These are phyloP conservation scores for Solanum pennellii DNA, from an alignment of 257 asterid species.

Conservation along the genomic window DNA sequence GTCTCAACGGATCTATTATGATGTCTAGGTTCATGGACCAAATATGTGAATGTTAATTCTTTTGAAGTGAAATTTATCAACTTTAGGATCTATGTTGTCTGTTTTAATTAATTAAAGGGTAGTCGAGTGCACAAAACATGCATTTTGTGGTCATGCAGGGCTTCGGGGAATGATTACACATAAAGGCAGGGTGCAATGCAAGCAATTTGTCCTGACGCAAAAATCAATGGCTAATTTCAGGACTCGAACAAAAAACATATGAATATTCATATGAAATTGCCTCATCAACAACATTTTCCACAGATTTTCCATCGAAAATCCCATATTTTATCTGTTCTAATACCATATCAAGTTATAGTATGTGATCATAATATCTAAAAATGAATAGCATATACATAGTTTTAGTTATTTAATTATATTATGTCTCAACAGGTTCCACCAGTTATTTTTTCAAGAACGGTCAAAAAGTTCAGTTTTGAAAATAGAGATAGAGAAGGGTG, in stretches of 20 bases:
- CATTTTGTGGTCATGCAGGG: not conserved
- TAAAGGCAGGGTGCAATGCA: not conserved
- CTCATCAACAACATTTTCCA: not conserved
- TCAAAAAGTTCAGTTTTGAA: not conserved
- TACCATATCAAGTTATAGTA: not conserved
- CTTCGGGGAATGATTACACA: not conserved
- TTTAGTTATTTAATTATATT: not conserved
- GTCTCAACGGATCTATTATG: not conserved
- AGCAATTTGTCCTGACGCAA: not conserved
- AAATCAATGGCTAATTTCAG: not conserved
- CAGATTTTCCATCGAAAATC: not conserved
- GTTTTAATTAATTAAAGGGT: not conserved
- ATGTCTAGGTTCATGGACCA: not conserved
- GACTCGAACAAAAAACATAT: not conserved
- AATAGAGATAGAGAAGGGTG: constrained; percentile 35
- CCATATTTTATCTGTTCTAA: not conserved
- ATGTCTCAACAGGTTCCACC: constrained; percentile 27
- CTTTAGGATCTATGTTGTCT: not conserved
- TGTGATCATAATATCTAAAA: not conserved
- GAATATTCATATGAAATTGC: not conserved
- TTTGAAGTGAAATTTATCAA: not conserved
- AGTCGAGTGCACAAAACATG: not conserved
- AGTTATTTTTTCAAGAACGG: constrained; percentile 23
- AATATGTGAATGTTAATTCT: not conserved
- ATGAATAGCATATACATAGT: not conserved